Evolutionary conservation across 2,329 filamentous ascomycete genomes (phyloP).

Genomic region (Helotiales sp.): DNA sequence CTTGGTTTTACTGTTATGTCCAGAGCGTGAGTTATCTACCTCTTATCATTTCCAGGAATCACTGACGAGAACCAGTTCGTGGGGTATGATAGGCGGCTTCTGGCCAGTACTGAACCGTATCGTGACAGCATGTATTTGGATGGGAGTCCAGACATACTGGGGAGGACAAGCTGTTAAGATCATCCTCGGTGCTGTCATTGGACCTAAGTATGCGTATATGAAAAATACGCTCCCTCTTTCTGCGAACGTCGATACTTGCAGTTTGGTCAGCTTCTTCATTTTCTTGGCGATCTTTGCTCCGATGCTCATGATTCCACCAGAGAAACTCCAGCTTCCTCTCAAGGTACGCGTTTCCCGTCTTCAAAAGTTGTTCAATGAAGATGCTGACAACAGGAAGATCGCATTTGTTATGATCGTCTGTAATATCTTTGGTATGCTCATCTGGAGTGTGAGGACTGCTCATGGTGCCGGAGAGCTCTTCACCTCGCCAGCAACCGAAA

Average conservation of each 20-base stretch:
- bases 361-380: neutral
- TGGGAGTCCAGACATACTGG: conserved; percentile 35
- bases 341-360: conserved; percentile 8
- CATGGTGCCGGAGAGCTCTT: conserved; percentile 32
- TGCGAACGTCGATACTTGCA: conserved; percentile 31
- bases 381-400: conserved; percentile 14
- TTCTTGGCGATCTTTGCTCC: conserved; percentile 33
- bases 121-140: conserved; percentile 35
- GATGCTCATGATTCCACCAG: conserved; percentile 33
- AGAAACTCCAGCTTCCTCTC: conserved; percentile 33
- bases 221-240: conserved; percentile 29
- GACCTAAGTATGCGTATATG: conserved; percentile 29
- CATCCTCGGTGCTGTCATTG: conserved; percentile 33
- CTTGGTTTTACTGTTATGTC: conserved; percentile 38
- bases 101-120: conserved; percentile 37
- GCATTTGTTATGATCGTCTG: conserved; percentile 34
- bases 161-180: conserved; percentile 36
- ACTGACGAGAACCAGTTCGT: conserved; percentile 18
- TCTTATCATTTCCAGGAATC: neutral
- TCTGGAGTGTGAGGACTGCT: conserved; percentile 33
- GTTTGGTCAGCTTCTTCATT: conserved; percentile 34
- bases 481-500: conserved; percentile 23
- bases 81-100: conserved; percentile 37
- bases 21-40: conserved; percentile 16
- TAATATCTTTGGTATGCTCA: conserved; percentile 37